phyloP scores from a whole-genome alignment of 2,329 filamentous ascomycete species.

The Claviceps sp. region DNA sequence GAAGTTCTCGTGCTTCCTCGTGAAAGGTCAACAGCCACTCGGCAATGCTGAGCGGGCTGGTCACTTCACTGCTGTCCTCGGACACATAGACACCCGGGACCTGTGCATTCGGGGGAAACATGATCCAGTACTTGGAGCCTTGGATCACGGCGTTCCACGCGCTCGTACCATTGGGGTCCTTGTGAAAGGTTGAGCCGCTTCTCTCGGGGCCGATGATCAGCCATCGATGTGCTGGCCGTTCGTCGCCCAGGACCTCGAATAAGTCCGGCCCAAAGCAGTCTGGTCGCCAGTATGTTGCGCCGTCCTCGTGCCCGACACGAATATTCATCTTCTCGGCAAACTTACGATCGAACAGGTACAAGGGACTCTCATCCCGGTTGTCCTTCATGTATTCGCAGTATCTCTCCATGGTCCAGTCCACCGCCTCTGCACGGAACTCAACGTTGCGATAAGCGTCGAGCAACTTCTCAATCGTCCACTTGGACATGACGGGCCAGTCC shows the following conservation, averaged over 20 bases:
- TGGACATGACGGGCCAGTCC: conserved; percentile 62
- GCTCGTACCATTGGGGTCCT: conserved; percentile 58
- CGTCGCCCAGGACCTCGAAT: conserved; percentile 62
- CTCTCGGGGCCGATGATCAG: conserved; percentile 78
- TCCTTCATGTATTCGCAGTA: conserved; percentile 74
- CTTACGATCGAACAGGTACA: conserved; percentile 81
- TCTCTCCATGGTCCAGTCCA: conserved; percentile 76
- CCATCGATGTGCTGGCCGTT: conserved; percentile 83
- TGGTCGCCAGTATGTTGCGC: conserved; percentile 60
- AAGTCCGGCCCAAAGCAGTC: conserved; percentile 77
- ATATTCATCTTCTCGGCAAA: conserved; percentile 82
- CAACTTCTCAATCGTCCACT: conserved; percentile 62
- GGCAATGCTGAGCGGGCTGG: conserved; percentile 85
- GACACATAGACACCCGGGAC: conserved; percentile 88
- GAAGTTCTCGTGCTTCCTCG: conserved; percentile 58
- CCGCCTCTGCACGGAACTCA: conserved; percentile 77
- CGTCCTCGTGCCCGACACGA: conserved; percentile 38
- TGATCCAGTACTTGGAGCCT: conserved; percentile 95
- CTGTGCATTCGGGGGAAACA: conserved; percentile 71
- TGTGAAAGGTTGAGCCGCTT: conserved; percentile 91
- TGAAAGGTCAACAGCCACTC: conserved; percentile 93
- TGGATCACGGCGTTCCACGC: conserved; percentile 92
- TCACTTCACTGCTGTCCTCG: conserved; percentile 82
- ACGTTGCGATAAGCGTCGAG: conserved; percentile 49
- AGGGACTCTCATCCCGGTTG: conserved; percentile 70